Evolutionary conservation across 163 green algal species (phyloP).

Genomic region (Trebouxia gelatinosa): DNA sequence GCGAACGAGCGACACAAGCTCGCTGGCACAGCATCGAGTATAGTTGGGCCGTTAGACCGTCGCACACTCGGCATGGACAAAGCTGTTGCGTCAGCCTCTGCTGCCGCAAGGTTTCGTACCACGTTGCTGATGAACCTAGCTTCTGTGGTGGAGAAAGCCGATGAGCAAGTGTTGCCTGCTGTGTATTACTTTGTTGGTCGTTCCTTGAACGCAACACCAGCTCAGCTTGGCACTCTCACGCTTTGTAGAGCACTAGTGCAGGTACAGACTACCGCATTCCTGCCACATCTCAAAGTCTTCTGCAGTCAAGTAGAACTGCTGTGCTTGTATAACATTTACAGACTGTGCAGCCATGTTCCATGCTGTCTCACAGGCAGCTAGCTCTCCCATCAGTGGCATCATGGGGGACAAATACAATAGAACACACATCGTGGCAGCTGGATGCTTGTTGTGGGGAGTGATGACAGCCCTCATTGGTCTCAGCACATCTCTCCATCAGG

Average conservation of each 20-base stretch:
- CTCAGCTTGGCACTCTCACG: slow-evolving; percentile 69
- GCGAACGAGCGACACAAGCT: too few relatives aligned
- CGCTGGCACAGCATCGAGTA: too few relatives aligned
- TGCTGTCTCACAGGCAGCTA: slow-evolving; percentile 41
- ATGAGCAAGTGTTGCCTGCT: slow-evolving; percentile 57
- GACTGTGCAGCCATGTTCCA: neutral
- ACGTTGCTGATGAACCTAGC: slow-evolving; percentile 63
- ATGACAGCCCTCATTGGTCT: slow-evolving; percentile 72
- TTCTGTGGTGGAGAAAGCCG: slow-evolving; percentile 65
- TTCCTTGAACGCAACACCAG: slow-evolving; percentile 57
- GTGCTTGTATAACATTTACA: neutral
- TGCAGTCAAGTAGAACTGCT: neutral
- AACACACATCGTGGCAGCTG: slow-evolving; percentile 57
- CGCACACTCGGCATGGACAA: too few relatives aligned
- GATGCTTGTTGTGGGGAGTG: slow-evolving; percentile 75
- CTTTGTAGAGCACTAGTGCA: slow-evolving; percentile 69
- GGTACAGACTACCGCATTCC: slow-evolving; percentile 22
- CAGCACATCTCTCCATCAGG: slow-evolving; percentile 43
- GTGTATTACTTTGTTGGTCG: slow-evolving; percentile 68
- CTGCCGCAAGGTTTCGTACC: slow-evolving; percentile 13
- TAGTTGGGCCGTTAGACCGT: too few relatives aligned
- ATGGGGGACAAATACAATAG: slow-evolving; percentile 66
- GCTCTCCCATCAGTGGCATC: slow-evolving; percentile 59
- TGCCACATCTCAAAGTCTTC: neutral
- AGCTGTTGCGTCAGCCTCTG: slow-evolving; percentile 1